A percentile compares a stretch with the other conserved stretches of the same genome.
Evolutionary conservation across 805 yeast genomes (phyloP).

Genomic region (Starmerella vitae): DNA sequence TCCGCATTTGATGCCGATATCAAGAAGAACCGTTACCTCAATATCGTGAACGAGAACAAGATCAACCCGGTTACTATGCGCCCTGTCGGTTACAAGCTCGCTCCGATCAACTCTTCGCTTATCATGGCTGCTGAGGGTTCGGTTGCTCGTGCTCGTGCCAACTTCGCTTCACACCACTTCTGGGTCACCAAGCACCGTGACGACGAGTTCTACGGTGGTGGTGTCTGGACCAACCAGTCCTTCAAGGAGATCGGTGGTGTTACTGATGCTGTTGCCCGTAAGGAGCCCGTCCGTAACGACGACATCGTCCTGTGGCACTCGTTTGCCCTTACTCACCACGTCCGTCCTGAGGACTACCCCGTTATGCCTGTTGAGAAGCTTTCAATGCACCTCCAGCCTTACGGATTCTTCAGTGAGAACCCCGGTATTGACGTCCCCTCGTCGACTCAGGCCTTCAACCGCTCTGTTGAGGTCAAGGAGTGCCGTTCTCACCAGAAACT

Average conservation of each 20-base stretch:
- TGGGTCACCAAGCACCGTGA: conserved; percentile 73
- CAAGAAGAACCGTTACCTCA: conserved; percentile 57
- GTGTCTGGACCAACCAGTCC: conserved; percentile 77
- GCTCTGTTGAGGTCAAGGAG: conserved; percentile 33
- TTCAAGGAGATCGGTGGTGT: conserved; percentile 42
- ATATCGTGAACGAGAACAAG: conserved; percentile 58
- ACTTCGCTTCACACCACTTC: conserved; percentile 59
- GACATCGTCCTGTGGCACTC: conserved; percentile 74
- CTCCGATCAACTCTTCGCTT: conserved; percentile 65
- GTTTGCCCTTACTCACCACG: conserved; percentile 61
- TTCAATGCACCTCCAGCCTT: conserved; percentile 50
- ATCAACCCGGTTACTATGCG: conserved; percentile 55
- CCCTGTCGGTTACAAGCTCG: conserved; percentile 66
- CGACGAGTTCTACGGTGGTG: conserved; percentile 62
- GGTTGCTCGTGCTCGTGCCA: conserved; percentile 56
- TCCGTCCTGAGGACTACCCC: conserved; percentile 70
- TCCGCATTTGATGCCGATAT: conserved; percentile 64
- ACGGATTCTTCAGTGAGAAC: conserved; percentile 63
- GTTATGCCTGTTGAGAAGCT: conserved; percentile 77
- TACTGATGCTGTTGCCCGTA: conserved; percentile 21
- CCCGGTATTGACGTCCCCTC: conserved; percentile 71
- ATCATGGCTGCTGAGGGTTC: conserved; percentile 52
- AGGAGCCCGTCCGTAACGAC: conserved; percentile 54
- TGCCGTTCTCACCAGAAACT: conserved; percentile 21
- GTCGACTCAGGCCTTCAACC: conserved; percentile 53